A percentile compares a stretch with the other conserved stretches of the same genome.
Conservation (phyloP, 2,329 filamentous ascomycete genomes). For the Penicillium sp. region DNA sequence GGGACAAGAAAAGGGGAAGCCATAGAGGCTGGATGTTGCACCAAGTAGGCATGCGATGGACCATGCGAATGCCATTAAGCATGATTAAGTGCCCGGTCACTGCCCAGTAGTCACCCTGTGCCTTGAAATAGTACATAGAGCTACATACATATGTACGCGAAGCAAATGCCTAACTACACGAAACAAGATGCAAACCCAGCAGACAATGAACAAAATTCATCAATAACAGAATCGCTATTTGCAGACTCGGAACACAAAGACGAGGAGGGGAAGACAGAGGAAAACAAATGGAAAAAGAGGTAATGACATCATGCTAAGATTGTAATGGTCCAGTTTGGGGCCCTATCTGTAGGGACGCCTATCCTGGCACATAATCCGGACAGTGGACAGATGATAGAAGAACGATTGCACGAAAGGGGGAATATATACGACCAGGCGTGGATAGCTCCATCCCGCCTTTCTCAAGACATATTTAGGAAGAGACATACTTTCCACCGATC, state of each 20-base stretch:
- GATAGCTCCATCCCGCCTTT: not conserved
- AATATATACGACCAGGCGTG: conserved; percentile 19
- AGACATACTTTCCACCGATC: conserved; percentile 73
- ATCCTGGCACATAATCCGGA: conserved; percentile 5
- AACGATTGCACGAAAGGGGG: not conserved
- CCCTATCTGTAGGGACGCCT: not conserved
- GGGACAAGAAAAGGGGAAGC: not conserved
- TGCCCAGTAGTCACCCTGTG: not conserved
- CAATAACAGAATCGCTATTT: conserved; percentile 23
- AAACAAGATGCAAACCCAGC: conserved; percentile 1
- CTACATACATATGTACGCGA: not conserved
- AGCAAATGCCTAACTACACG: conserved; percentile 17
- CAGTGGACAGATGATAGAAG: not conserved
- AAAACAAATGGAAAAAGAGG: conserved; percentile 2
- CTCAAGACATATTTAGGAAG: conserved; percentile 33
- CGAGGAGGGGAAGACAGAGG: not conserved
- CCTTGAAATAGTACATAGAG: not conserved
- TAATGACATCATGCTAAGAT: not conserved
- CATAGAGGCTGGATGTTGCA: not conserved
- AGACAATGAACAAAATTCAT: conserved; percentile 9
- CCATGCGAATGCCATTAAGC: not conserved
- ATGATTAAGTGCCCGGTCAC: not conserved
- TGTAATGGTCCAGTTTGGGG: not conserved
- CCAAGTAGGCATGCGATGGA: not conserved
- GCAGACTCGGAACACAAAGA: conserved; percentile 9